Percentiles rank a stretch among this genome's conserved stretches.
These are phyloP conservation scores for Vinca major DNA, from an alignment of 305 asterid species.

Conservation along the genomic window DNA sequence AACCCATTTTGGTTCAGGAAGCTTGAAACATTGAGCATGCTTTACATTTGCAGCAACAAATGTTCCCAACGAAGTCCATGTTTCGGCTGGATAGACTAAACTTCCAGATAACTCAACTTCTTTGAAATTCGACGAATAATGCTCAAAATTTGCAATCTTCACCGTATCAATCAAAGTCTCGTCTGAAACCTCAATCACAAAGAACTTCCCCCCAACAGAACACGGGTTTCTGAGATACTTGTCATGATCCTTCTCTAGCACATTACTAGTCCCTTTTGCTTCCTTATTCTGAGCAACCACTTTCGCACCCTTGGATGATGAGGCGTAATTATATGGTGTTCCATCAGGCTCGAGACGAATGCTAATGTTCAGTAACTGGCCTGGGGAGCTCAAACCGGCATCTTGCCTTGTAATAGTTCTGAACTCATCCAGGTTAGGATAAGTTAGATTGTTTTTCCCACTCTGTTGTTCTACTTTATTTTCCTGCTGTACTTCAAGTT, in stretches of 20 bases:
- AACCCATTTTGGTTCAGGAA: conserved; percentile 85
- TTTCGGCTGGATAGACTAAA: conserved; percentile 63
- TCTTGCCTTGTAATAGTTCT: conserved; percentile 50
- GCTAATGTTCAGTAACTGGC: conserved; percentile 51
- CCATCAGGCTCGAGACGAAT: conserved; percentile 92
- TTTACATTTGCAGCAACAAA: conserved; percentile 78
- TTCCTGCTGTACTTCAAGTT: conserved; percentile 20
- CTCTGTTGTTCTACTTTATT: conserved; percentile 26
- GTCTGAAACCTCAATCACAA: conserved; percentile 73
- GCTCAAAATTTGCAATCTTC: conserved; percentile 89
- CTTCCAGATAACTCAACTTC: conserved; percentile 79
- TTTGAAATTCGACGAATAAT: conserved; percentile 75
- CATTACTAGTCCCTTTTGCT: conserved; percentile 77
- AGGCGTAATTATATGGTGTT: conserved; percentile 79
- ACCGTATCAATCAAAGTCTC: conserved; percentile 84
- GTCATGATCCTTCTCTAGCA: conserved; percentile 77
- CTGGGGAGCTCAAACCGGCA: conserved; percentile 26
- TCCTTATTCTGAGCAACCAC: conserved; percentile 81
- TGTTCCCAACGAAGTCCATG: conserved; percentile 63
- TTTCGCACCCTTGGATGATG: conserved; percentile 89
- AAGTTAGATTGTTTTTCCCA: conserved; percentile 40
- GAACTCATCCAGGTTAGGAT: conserved; percentile 78
- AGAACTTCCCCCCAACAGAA: conserved; percentile 58
- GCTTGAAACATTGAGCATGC: conserved; percentile 73
- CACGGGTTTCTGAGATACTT: conserved; percentile 88